Evolutionary conservation across 345 rosid genomes (phyloP), one percentile per base, ranked within the genome.

Genomic region (Sonneratia caseolaris): DNA sequence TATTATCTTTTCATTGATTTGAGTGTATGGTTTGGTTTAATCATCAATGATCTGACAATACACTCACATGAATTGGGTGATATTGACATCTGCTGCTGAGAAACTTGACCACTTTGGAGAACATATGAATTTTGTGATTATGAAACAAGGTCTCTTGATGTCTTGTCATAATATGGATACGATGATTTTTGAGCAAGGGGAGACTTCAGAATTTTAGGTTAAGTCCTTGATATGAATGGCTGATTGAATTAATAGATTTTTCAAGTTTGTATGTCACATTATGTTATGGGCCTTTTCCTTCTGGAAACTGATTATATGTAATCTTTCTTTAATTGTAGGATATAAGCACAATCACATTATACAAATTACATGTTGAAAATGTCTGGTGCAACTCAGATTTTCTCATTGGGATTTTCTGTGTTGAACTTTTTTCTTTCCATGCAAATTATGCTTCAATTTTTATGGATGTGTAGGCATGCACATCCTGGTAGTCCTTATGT

Each of bases 401-500:
- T 37, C 37, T 10, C 38, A 3, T 10, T 27, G 38, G 67, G 7
- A 4, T 9, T 45, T 15, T 45, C 36, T 42, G 49, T 35, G 8
- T 40, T 71, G 38, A 56, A 6, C 42, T 53, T 27, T 45, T 43
- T 37, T 16, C 62, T 14, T 61, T 47, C 22, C 40, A 51, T 55
- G 37, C 38, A 38, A 57, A 15, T 59, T 8, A 19, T 75, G 56
- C 12, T 53, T 57, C 9, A 22, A 40, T 32, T 67, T 47, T 53
- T 40, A 22, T 66, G 19, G 7, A 3, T 68, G 18, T 67, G 32
- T 68, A 95, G 99, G 92, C 99, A 95, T 88, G 96, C 99, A 72
- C 97, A 89, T 87, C 97, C 99, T 40, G 99, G 99, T 72, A 95
- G 91, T 84, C 99, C 99, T 70, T 95, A 92, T 80, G 97, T 95